phyloP scores from a whole-genome alignment of 441 rosid genomes.

The Jatropha podagrica region DNA sequence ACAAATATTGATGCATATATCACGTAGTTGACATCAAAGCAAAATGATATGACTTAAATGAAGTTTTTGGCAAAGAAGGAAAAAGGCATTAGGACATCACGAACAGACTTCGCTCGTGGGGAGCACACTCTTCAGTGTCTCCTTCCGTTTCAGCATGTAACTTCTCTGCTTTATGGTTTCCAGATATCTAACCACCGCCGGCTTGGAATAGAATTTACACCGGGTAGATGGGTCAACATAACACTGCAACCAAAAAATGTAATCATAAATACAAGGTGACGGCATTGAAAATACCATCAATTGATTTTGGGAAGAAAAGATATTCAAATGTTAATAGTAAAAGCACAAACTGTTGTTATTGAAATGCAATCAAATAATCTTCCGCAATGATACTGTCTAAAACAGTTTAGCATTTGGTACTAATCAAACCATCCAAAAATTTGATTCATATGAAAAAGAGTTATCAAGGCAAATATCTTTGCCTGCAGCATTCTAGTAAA shows the following conservation, averaged over 20 bases:
- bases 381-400: not conserved
- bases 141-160: conserved; percentile 17
- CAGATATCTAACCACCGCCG: conserved; percentile 40
- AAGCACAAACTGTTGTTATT: not conserved
- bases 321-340: not conserved
- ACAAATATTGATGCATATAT: not conserved
- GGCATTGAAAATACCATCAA: not conserved
- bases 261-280: conserved; percentile 1
- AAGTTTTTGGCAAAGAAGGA: not conserved
- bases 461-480: not conserved
- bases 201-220: conserved; percentile 42
- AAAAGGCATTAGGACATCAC: conserved; percentile 7
- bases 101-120: conserved; percentile 31
- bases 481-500: not conserved
- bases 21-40: conserved; percentile 3
- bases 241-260: conserved; percentile 29
- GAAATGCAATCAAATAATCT: conserved; percentile 7
- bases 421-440: not conserved
- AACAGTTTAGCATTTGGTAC: not conserved
- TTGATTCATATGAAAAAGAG: not conserved
- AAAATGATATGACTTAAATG: not conserved
- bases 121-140: not conserved
- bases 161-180: conserved; percentile 20
- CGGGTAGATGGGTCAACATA: conserved; percentile 35
- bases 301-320: not conserved